A percentile compares a stretch with the other conserved stretches of the same genome.
These are phyloP conservation scores for Alternaria novae-zelandiae DNA, from an alignment of 2,329 filamentous ascomycete genomes.

Conservation along the genomic window DNA sequence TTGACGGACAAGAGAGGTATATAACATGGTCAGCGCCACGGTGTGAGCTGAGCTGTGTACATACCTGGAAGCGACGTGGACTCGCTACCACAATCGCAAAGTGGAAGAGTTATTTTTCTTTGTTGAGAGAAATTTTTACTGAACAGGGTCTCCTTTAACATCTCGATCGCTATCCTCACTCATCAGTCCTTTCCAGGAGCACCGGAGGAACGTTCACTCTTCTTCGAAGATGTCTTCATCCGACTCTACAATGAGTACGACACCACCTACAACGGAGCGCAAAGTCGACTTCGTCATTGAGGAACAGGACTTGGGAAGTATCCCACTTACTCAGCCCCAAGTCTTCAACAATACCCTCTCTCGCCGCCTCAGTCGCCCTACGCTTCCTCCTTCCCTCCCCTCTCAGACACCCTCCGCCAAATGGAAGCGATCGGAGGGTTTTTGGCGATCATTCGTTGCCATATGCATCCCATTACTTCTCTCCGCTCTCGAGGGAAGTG, in stretches of 20 bases:
- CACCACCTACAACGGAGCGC: neutral
- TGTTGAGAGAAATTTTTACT: neutral
- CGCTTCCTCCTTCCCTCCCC: slow-evolving; percentile 8
- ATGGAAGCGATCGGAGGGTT: slow-evolving; percentile 29
- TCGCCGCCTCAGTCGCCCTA: slow-evolving; percentile 3
- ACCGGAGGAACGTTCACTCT: neutral
- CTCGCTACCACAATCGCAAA: neutral
- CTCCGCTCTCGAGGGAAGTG: slow-evolving; percentile 43
- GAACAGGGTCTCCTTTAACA: neutral
- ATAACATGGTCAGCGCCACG: neutral
- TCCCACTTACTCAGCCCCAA: neutral
- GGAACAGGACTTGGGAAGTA: neutral
- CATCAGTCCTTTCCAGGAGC: neutral
- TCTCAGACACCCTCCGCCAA: slow-evolving; percentile 5
- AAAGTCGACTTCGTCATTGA: neutral
- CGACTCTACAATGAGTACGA: neutral
- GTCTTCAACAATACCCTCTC: neutral
- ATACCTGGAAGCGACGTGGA: neutral
- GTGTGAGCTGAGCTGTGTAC: neutral
- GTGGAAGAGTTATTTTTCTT: neutral
- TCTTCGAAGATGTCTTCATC: neutral
- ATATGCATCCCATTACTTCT: slow-evolving; percentile 36
- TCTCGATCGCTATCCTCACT: neutral
- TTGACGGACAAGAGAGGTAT: neutral
- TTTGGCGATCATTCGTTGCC: slow-evolving; percentile 39